phyloP scores from a whole-genome alignment of 2,329 filamentous ascomycete genomes.

The Xylaria sp. region DNA sequence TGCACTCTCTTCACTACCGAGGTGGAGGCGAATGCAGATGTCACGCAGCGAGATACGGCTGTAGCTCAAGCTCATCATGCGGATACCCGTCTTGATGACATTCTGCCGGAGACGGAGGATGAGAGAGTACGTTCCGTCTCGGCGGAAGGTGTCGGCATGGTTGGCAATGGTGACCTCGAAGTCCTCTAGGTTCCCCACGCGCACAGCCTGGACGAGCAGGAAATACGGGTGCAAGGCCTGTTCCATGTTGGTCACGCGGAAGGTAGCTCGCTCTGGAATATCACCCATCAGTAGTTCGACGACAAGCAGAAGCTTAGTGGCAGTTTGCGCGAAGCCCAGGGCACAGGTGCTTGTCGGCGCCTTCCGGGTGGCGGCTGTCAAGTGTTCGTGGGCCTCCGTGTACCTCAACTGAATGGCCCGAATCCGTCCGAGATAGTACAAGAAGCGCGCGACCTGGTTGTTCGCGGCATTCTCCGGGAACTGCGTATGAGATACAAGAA shows the following conservation, averaged over 20 bases:
- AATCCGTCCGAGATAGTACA: constrained; percentile 97
- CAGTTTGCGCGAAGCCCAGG: constrained; percentile 92
- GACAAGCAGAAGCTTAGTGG: constrained; percentile 93
- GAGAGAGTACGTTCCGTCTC: constrained; percentile 92
- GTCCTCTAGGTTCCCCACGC: constrained; percentile 92
- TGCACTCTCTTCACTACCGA: constrained; percentile 94
- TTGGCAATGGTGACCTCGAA: constrained; percentile 86
- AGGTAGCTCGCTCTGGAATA: constrained; percentile 92
- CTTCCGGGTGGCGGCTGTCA: constrained; percentile 92
- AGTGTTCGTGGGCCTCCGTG: constrained; percentile 93
- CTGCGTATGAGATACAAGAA: constrained; percentile 92
- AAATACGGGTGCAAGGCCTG: constrained; percentile 90
- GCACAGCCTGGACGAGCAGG: constrained; percentile 89
- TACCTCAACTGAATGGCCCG: constrained; percentile 95
- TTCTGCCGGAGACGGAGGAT: constrained; percentile 95
- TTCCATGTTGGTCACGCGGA: constrained; percentile 87
- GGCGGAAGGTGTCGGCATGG: constrained; percentile 82
- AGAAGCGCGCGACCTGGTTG: constrained; percentile 95
- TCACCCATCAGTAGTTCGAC: constrained; percentile 98
- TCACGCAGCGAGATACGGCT: constrained; percentile 95
- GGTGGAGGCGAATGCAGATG: constrained; percentile 91
- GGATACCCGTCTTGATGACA: constrained; percentile 98
- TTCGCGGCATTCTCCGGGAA: constrained; percentile 94
- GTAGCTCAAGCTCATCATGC: constrained; percentile 98
- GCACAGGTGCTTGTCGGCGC: constrained; percentile 88